These are phyloP conservation scores for Beauveria sp. DNA, from an alignment of 2,329 filamentous ascomycete genomes.

Conservation along the genomic window DNA sequence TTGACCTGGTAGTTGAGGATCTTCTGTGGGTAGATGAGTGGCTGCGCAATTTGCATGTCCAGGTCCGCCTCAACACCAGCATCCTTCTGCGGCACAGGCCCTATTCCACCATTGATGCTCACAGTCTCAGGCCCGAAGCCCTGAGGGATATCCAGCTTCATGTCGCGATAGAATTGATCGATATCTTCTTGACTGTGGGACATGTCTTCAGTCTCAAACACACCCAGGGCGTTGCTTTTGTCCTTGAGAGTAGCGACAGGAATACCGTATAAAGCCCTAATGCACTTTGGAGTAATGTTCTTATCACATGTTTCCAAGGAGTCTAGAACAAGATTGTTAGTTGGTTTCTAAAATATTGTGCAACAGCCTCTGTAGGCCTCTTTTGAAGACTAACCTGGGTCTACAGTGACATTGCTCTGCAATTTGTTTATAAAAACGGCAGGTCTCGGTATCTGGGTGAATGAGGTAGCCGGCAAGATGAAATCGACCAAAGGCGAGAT, in stretches of 20 bases:
- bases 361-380: no score
- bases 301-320: slow-evolving; percentile 32
- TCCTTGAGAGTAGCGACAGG: slow-evolving; percentile 13
- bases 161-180: slow-evolving; percentile 20
- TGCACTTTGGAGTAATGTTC: slow-evolving; percentile 48
- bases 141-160: no score
- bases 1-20: slow-evolving; percentile 16
- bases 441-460: no score
- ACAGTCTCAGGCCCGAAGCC: no score
- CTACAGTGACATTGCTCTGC: no score
- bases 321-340: neutral
- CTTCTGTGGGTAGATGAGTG: slow-evolving; percentile 45
- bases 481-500: slow-evolving; percentile 30
- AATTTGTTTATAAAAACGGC: neutral
- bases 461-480: slow-evolving; percentile 22
- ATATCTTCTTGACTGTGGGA: slow-evolving; percentile 33
- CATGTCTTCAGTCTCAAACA: slow-evolving; percentile 32
- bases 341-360: no score
- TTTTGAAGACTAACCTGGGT: no score
- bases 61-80: slow-evolving; percentile 36
- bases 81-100: slow-evolving; percentile 3
- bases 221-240: slow-evolving; percentile 29
- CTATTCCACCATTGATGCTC: slow-evolving; percentile 26
- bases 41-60: slow-evolving; percentile 40
- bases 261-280: slow-evolving; percentile 37